A percentile compares a stretch with the other conserved stretches of the same genome.
These are phyloP conservation scores for Chalciporus pseudorubinellus DNA, from an alignment of 768 basidiomycete species.

Conservation along the genomic window DNA sequence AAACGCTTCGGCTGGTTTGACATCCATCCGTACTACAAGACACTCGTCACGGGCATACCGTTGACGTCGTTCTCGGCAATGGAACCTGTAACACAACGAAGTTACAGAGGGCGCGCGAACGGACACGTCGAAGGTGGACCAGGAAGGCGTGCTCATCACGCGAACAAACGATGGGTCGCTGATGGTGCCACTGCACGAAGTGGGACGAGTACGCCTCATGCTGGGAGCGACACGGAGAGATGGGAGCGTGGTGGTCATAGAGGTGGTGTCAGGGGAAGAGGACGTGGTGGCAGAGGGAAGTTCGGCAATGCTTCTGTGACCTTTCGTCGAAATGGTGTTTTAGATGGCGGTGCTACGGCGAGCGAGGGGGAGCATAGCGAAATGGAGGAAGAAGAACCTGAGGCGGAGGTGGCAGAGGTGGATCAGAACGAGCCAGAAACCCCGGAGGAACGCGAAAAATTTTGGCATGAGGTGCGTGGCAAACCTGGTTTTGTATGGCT, in stretches of 20 bases:
- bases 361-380: constrained; percentile 37
- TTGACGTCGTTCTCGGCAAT: constrained; percentile 19
- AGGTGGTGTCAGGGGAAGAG: constrained; percentile 49
- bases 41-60: background rate
- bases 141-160: constrained; percentile 34
- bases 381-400: constrained; percentile 33
- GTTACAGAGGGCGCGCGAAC: constrained; percentile 22
- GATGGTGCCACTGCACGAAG: constrained; percentile 34
- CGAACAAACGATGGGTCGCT: constrained; percentile 65
- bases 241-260: constrained; percentile 64
- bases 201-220: constrained; percentile 34
- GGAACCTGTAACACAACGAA: constrained; percentile 24
- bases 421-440: constrained; percentile 56
- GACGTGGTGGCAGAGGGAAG: constrained; percentile 35
- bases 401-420: constrained; percentile 32
- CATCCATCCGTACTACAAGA: background rate
- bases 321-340: constrained; percentile 26
- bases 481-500: constrained; percentile 8
- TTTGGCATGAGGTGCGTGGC: constrained; percentile 66
- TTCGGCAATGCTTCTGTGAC: constrained; percentile 43
- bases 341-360: constrained; percentile 30
- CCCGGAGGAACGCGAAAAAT: constrained; percentile 61
- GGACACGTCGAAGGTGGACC: constrained; percentile 19
- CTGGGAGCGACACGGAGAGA: constrained; percentile 46
- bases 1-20: background rate